Percentiles rank a stretch among this genome's conserved stretches.
phyloP scores from a whole-genome alignment of 2,329 filamentous ascomycete species.

The Colletotrichum chlorophyti region DNA sequence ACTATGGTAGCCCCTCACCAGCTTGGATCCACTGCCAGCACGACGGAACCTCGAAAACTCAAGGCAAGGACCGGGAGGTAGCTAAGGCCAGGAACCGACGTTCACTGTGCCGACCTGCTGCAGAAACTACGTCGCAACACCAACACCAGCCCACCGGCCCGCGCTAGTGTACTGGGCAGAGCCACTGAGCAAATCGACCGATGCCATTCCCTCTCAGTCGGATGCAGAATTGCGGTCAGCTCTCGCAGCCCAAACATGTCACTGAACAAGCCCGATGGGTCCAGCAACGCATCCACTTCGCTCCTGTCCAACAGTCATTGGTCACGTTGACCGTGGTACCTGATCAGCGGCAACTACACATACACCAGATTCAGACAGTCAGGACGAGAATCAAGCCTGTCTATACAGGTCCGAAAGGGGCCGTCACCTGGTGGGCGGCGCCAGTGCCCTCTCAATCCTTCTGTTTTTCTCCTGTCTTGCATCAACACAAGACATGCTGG shows the following conservation, averaged over 20 bases:
- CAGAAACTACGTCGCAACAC: slow-evolving; percentile 1
- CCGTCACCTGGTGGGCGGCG: too few species aligned
- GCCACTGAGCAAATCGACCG: neutral
- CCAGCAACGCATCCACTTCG: slow-evolving; percentile 3
- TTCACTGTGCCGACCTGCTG: slow-evolving; percentile 10
- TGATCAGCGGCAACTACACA: slow-evolving; percentile 21
- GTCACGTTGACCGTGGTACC: slow-evolving; percentile 9
- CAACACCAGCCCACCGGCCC: neutral
- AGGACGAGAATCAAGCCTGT: too few species aligned
- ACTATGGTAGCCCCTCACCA: slow-evolving; percentile 12
- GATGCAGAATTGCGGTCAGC: neutral
- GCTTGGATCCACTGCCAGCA: slow-evolving; percentile 8
- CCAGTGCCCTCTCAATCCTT: too few species aligned
- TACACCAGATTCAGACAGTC: slow-evolving; percentile 19
- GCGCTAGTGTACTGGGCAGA: neutral
- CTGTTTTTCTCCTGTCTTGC: too few species aligned
- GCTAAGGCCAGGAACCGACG: slow-evolving; percentile 12
- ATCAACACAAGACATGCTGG: slow-evolving; percentile 22
- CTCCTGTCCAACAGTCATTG: slow-evolving; percentile 2
- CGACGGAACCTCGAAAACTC: slow-evolving; percentile 10
- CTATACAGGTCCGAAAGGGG: too few species aligned
- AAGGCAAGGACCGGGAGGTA: slow-evolving; percentile 18
- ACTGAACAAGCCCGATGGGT: slow-evolving; percentile 7
- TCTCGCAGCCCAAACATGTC: neutral
- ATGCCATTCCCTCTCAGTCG: neutral